Evolutionary conservation across 2,329 filamentous ascomycete genomes (phyloP), one percentile per base, ranked within the genome.

Genomic region (Beauveria scarabaeidicola): DNA sequence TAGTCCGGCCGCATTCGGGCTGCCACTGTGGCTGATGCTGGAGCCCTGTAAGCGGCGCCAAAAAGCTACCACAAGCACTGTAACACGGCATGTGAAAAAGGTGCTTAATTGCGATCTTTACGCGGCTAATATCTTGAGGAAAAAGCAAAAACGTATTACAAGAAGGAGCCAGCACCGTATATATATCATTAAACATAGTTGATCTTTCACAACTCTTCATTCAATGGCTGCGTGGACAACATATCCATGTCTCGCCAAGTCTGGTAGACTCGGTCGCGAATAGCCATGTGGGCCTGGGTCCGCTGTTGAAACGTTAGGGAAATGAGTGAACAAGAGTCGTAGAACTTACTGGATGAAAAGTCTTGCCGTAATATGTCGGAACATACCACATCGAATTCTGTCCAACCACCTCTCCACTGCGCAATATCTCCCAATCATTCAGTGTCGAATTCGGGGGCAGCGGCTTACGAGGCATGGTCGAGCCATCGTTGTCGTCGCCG

Each of bases 361-460:
- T 76, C 66, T 76, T 77, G 47, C 73, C 76, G 56, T 76, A 77
- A 60, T 74, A 77, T 32, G 74, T 76, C 15, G 77, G 76, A n/a
- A 77, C 74, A 65, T 75, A 75, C 75, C 75, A 77, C 73, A 76
- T 77, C 3, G 72, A 73, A 48, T 72, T 72, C 56, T 69, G 60
- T 7, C 65, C 60, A 27, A 64, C 61, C 3, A 70, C 25, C 44
- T 66, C 66, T 1, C 74, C 1, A 65, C 66, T 2, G 53, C 64
- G 5, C 76, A 78, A 3, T 59, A 67, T 5, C 64, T 64, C 63
- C 4, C 75, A 74, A 57, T 78, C 70, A 11, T 73, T 64, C 2
- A 77, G 64, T 3, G 67, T 65, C 2, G 74, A 76, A 19, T 52
- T 51, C 0, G 66, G 64, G 6, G 69, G 55, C 11, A 76, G 62